Conservation (phyloP, 106 monocot species). For the Narthecium ossifragum region DNA sequence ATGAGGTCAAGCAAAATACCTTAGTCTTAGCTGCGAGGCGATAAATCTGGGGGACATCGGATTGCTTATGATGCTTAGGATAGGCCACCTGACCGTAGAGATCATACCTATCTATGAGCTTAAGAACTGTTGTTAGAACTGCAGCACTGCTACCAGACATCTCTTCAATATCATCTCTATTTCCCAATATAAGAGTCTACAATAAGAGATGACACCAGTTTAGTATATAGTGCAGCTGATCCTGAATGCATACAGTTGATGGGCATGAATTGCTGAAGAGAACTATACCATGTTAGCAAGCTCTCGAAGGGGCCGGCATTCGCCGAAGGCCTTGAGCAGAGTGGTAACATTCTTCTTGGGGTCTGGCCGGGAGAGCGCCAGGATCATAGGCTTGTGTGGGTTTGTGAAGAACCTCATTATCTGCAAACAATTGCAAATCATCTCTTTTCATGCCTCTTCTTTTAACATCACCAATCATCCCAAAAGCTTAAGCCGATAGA, state of each 20-base stretch:
- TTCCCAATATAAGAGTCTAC: constrained; percentile 67
- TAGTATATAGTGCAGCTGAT: too few species aligned
- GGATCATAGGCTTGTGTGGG: constrained; percentile 84
- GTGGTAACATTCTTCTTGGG: constrained; percentile 80
- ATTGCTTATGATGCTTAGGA: constrained; percentile 75
- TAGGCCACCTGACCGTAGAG: constrained; percentile 75
- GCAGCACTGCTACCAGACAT: constrained; percentile 43
- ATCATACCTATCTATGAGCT: constrained; percentile 70
- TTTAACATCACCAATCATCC: not conserved
- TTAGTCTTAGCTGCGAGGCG: constrained; percentile 60
- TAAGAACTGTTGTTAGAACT: constrained; percentile 53
- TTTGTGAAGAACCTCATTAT: constrained; percentile 72
- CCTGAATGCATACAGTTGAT: too few species aligned
- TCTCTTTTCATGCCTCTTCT: too few species aligned
- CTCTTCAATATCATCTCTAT: constrained; percentile 70
- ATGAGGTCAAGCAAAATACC: not conserved
- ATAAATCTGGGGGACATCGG: constrained; percentile 70
- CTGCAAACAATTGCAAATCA: constrained; percentile 13
- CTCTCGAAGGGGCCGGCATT: constrained; percentile 49
- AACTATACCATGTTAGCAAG: constrained; percentile 51
- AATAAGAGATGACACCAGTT: not conserved
- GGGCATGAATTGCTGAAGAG: not conserved
- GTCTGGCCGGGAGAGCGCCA: constrained; percentile 69
- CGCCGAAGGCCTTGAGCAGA: constrained; percentile 66
- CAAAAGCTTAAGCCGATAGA: not conserved